Base-by-base conservation (phyloP, 371 early-diverging fungal species). In the Mortierella sp. region DNA sequence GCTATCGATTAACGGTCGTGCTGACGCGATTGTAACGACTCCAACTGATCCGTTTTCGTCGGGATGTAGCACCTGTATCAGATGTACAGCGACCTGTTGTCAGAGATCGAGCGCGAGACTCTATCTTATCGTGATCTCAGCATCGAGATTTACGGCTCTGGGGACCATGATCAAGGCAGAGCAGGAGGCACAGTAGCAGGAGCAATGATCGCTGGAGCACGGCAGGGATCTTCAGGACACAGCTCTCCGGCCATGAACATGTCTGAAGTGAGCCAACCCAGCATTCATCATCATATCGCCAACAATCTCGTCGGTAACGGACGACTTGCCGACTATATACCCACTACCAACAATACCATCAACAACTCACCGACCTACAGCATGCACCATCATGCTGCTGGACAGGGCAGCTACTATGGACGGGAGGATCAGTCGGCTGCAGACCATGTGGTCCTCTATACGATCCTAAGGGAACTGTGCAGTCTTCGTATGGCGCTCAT, bases 381-480 rank as follows among this genome's bases (percentile, higher is more conserved):
- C 29, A n/a, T n/a, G n/a, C 40, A 63, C 29, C 47, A 41, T n/a
- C 34, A 52, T 64, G 26, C 43, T 58, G 26, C 19, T 7, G 61
- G 61, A 39, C 73, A 72, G 31, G 47, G 65, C 22, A 66, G 58
- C 24, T 68, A 68, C 26, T 45, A 47, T 44, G 79, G 80, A 22
- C 73, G 66, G 14, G 84, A 79, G 22, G 76, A 73, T n/a, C 82
- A 78, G 39, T 65, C 76, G 19, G 73, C 70, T 0, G 76, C 79
- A 1, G 79, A 83, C 31, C 79, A 83, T 39, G 52, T 83, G 52
- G 79, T 78, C 22, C 70, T 83, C 1, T 83, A 83, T 52, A 76
- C 76, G 14, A 68, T 83, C 52, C 69, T 83, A 19, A 72, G 70
- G 29, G 84, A 83, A 41, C 68, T 83, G 8, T 83, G 84, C 22